Percentiles rank a stretch among this genome's conserved stretches.
Conservation (phyloP, 768 basidiomycete species). For the Phylloporus scabripes region DNA sequence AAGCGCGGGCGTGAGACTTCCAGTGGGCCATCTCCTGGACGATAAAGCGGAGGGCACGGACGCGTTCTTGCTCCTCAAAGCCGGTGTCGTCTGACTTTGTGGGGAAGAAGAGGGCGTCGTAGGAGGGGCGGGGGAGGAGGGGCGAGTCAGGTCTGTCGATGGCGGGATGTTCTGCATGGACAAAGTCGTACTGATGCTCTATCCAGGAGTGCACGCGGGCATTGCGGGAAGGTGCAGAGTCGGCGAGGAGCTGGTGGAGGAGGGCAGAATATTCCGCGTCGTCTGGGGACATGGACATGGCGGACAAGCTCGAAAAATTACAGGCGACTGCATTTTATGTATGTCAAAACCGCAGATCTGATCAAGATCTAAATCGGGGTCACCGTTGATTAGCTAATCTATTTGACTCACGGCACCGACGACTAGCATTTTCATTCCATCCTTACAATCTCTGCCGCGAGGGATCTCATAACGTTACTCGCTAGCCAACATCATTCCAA, state of each 20-base stretch:
- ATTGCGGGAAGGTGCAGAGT: constrained; percentile 19
- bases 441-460: too few relatives aligned
- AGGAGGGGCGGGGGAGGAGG: constrained; percentile 26
- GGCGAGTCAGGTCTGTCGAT: constrained; percentile 29
- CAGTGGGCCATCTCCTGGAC: constrained; percentile 33
- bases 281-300: constrained; percentile 26
- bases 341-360: background rate
- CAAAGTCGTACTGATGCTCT: constrained; percentile 34
- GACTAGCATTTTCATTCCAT: too few relatives aligned
- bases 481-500: background rate
- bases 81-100: constrained; percentile 10
- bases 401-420: too few relatives aligned
- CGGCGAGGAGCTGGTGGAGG: constrained; percentile 26
- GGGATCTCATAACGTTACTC: background rate
- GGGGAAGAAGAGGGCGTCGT: constrained; percentile 34
- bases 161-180: constrained; percentile 22
- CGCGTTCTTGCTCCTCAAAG: constrained; percentile 28
- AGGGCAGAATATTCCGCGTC: constrained; percentile 27
- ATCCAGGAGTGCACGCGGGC: constrained; percentile 32
- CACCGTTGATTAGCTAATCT: background rate
- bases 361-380: background rate
- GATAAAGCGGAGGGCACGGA: constrained; percentile 33
- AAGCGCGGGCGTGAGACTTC: constrained; percentile 6
- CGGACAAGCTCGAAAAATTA: background rate
- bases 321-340: background rate